Evolutionary conservation across 1,284 basidiomycete genomes (phyloP), one percentile per base, ranked within the genome.

Genomic region (Thelephora terrestris): DNA sequence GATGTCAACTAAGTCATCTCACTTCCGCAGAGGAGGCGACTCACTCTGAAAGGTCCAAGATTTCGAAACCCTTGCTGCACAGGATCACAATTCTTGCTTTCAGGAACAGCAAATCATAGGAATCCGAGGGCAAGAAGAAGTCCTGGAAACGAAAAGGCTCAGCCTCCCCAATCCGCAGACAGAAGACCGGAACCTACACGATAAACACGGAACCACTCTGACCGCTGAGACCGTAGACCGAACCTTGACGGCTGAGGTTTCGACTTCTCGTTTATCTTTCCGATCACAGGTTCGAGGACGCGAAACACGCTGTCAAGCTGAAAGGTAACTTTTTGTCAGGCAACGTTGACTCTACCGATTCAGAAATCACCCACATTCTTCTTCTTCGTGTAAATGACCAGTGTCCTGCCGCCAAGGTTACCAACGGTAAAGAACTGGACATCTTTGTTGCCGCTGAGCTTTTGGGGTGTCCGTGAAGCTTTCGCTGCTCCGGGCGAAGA

Each of bases 401-500:
- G 70, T 0, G 92, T 95, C 12, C 91, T 77, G 24, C 82, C 86
- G 34, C 82, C 78, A 35, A 95, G 73, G 51, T 82, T 83, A 18
- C 95, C 95, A 20, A 96, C 89, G 48, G 83, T 87, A 71, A 99
- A 98, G 69, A 95, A 97, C 52, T 89, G 81, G 6, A 98, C 92
- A 57, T 96, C 94, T 59, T 88, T 83, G 56, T 81, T 83, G 10
- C 89, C 85, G 59, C 87, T 91, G 29, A 98, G 73, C 55, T 91
- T 88, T 61, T 96, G 90, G 0, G 93, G 91, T 2, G 80, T 79
- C 53, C 84, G 80, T 0, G 78, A 75, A 7, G 78, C 77, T 57
- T 79, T 74, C 17, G 75, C 64, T 55, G 71, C 78, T 46, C 77
- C 74, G n/a, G 76, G 79, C 16, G 77, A 78, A 2, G 91, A 88